Percentiles rank a stretch among this genome's conserved stretches.
These are phyloP conservation scores for Camellia granthamiana DNA, from an alignment of 148 eudicot species.

Conservation along the genomic window DNA sequence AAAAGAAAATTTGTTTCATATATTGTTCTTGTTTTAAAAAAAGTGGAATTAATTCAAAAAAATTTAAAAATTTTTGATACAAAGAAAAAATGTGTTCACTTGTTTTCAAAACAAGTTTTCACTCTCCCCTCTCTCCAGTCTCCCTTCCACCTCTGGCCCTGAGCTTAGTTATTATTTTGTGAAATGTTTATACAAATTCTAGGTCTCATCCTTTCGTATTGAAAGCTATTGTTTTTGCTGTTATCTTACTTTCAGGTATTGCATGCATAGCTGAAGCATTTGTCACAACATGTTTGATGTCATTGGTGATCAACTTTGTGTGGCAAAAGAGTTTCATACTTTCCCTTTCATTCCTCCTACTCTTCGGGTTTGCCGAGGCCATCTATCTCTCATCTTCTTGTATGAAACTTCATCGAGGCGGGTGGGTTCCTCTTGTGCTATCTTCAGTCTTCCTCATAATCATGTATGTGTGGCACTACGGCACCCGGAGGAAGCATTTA, in stretches of 20 bases:
- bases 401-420: constrained; percentile 34
- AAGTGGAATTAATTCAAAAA: too few relatives aligned
- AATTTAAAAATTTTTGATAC: too few relatives aligned
- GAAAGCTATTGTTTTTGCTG: neutral
- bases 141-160: neutral
- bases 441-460: constrained; percentile 23
- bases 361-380: constrained; percentile 36
- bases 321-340: constrained; percentile 30
- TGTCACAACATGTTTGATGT: constrained; percentile 40
- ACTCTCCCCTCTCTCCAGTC: too few relatives aligned
- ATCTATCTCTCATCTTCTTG: constrained; percentile 39
- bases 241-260: constrained; percentile 32
- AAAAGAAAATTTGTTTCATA: too few relatives aligned
- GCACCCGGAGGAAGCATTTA: constrained; percentile 40
- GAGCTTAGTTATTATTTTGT: neutral
- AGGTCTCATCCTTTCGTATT: neutral
- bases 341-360: constrained; percentile 27
- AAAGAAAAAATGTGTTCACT: too few relatives aligned
- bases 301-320: constrained; percentile 39
- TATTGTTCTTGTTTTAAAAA: too few relatives aligned
- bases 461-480: constrained; percentile 49
- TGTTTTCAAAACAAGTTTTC: too few relatives aligned
- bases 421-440: constrained; percentile 44
- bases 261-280: constrained; percentile 36
- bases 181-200: neutral